Conservation (phyloP, 495 filamentous ascomycete species). For the Bombardia bombarda region DNA sequence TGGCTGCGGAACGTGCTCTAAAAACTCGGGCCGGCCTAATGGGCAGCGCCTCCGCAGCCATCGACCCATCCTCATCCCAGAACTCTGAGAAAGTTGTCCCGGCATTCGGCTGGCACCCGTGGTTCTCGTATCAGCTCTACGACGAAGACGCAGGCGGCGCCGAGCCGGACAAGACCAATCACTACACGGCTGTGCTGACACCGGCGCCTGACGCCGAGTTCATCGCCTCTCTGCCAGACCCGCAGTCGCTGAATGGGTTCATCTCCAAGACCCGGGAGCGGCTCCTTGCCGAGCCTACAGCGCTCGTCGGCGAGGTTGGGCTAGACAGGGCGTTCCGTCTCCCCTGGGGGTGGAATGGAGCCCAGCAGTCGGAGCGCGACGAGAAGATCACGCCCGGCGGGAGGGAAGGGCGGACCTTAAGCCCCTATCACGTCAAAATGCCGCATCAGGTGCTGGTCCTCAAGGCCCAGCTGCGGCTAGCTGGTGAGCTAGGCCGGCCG, state of each 20-base stretch:
- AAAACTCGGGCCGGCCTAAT: slow-evolving; percentile 9
- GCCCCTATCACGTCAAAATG: slow-evolving; percentile 65
- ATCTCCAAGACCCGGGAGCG: slow-evolving; percentile 56
- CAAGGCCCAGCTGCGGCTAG: slow-evolving; percentile 74
- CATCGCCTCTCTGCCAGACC: slow-evolving; percentile 59
- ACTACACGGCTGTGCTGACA: slow-evolving; percentile 64
- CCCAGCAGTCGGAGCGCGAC: slow-evolving; percentile 23
- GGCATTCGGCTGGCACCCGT: slow-evolving; percentile 97
- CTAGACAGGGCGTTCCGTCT: slow-evolving; percentile 81
- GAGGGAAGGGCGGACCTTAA: slow-evolving; percentile 67
- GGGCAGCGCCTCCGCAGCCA: too few relatives aligned
- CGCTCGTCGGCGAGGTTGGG: slow-evolving; percentile 83
- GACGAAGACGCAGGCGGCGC: slow-evolving; percentile 43
- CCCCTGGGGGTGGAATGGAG: slow-evolving; percentile 50
- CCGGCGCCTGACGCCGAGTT: slow-evolving; percentile 48
- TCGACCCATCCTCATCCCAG: slow-evolving; percentile 1
- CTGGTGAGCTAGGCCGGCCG: slow-evolving; percentile 69
- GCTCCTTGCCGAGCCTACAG: slow-evolving; percentile 54
- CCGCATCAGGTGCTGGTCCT: slow-evolving; percentile 71
- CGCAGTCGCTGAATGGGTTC: slow-evolving; percentile 58
- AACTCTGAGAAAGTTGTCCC: slow-evolving; percentile 50
- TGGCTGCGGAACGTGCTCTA: slow-evolving; percentile 44
- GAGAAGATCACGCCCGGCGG: slow-evolving; percentile 65
- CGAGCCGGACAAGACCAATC: slow-evolving; percentile 45
- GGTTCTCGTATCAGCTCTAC: slow-evolving; percentile 88